These are phyloP conservation scores for Lepraria neglecta DNA, from an alignment of 495 filamentous ascomycete species.

Conservation along the genomic window DNA sequence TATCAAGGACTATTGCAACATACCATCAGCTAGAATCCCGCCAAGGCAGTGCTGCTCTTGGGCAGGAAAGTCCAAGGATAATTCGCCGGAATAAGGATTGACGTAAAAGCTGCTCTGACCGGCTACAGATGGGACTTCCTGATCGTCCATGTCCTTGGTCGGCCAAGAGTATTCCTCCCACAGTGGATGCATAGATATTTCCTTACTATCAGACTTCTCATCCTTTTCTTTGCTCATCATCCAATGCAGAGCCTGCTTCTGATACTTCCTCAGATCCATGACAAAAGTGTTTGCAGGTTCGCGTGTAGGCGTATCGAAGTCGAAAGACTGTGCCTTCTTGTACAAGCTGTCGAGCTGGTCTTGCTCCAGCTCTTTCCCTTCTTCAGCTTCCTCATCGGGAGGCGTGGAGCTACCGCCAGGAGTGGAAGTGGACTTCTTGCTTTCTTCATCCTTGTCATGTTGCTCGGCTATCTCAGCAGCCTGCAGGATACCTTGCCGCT, in stretches of 20 bases:
- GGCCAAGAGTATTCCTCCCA: slow-evolving; percentile 98
- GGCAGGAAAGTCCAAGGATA: slow-evolving; percentile 84
- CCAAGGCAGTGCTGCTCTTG: slow-evolving; percentile 94
- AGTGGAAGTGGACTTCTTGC: slow-evolving; percentile 37
- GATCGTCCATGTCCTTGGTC: slow-evolving; percentile 76
- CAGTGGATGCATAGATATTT: slow-evolving; percentile 84
- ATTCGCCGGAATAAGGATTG: slow-evolving; percentile 91
- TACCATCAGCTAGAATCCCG: slow-evolving; percentile 89
- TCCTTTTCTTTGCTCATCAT: slow-evolving; percentile 91
- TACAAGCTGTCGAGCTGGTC: slow-evolving; percentile 93
- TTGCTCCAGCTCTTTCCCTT: slow-evolving; percentile 85
- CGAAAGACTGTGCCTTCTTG: slow-evolving; percentile 93
- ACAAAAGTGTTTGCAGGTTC: slow-evolving; percentile 75
- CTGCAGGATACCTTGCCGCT: slow-evolving; percentile 72
- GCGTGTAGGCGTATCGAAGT: slow-evolving; percentile 82
- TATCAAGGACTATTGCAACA: slow-evolving; percentile 35
- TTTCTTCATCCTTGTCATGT: slow-evolving; percentile 54
- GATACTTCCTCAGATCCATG: slow-evolving; percentile 83
- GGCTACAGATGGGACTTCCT: slow-evolving; percentile 56
- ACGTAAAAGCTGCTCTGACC: slow-evolving; percentile 76
- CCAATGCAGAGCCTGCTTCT: slow-evolving; percentile 92
- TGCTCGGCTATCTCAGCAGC: slow-evolving; percentile 81
- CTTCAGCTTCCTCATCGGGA: slow-evolving; percentile 62
- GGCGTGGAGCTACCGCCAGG: slow-evolving; percentile 46
- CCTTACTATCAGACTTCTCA: slow-evolving; percentile 53